These are phyloP conservation scores for Ophiostoma sp. DNA, from an alignment of 2,329 filamentous ascomycete species.

Conservation along the genomic window DNA sequence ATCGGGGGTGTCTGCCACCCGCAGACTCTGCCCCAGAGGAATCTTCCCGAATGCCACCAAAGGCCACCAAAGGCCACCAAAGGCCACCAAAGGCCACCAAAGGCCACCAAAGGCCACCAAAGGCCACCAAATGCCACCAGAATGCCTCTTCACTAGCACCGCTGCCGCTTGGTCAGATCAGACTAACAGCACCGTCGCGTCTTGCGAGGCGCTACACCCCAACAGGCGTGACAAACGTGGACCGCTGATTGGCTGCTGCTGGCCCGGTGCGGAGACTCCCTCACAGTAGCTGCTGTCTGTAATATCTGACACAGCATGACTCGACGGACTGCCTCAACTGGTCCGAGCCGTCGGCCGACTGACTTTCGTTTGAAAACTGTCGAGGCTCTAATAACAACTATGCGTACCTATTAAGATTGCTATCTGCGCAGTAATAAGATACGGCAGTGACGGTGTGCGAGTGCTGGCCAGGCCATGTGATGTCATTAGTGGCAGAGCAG, in stretches of 20 bases:
- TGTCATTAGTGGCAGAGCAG: neutral
- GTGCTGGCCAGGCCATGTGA: neutral
- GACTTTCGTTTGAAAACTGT: neutral
- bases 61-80: no score
- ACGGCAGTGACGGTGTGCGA: no score
- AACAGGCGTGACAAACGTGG: neutral
- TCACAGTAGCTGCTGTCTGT: constrained; percentile 7
- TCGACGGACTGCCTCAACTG: constrained; percentile 2
- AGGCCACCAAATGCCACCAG: neutral
- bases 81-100: neutral
- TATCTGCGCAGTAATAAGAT: no score
- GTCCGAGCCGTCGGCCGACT: neutral
- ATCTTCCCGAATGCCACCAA: neutral
- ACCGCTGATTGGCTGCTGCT: neutral
- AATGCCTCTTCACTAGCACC: neutral
- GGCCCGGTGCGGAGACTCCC: neutral
- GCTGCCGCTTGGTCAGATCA: constrained; percentile 4
- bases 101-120: constrained; percentile 5
- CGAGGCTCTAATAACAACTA: no score
- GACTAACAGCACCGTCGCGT: neutral
- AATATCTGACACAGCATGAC: constrained; percentile 10
- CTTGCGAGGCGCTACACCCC: neutral
- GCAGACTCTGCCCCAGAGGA: neutral
- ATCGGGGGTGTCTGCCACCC: neutral
- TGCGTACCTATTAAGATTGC: no score